These are phyloP conservation scores for Sarocladium brachiariae DNA, from an alignment of 2,329 filamentous ascomycete genomes.

Conservation along the genomic window DNA sequence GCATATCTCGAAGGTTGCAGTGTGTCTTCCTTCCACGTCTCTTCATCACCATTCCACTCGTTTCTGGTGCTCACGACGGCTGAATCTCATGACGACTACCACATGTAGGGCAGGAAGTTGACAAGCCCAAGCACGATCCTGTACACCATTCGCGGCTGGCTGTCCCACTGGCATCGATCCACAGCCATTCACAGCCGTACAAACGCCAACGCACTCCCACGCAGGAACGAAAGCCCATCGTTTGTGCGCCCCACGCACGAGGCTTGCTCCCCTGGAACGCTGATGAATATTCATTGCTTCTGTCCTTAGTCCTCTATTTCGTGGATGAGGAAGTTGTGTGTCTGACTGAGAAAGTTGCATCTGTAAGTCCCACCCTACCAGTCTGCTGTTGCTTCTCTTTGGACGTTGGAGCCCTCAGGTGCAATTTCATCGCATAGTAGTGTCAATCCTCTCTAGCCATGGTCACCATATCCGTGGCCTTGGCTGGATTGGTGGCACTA, in stretches of 20 bases:
- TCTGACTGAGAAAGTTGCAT: no score
- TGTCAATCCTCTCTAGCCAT: no score
- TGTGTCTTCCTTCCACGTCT: background rate
- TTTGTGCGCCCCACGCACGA: background rate
- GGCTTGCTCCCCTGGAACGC: background rate
- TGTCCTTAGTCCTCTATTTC: background rate
- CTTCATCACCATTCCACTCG: background rate
- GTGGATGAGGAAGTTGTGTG: background rate
- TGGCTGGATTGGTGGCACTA: background rate
- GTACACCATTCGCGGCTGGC: background rate
- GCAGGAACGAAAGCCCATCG: background rate
- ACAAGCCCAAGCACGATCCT: background rate
- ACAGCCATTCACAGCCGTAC: conserved; percentile 1
- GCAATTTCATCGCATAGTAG: no score
- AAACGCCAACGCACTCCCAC: background rate
- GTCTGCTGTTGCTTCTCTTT: background rate
- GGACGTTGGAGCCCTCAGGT: background rate
- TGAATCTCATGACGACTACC: background rate
- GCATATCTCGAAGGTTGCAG: background rate
- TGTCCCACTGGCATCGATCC: conserved; percentile 1
- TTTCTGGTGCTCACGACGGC: background rate
- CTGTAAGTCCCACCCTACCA: no score
- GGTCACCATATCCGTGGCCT: background rate
- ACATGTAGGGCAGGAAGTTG: background rate
- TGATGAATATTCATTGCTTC: background rate